phyloP scores from a whole-genome alignment of 495 filamentous ascomycete species.

The Umbilicaria muhlenbergii region DNA sequence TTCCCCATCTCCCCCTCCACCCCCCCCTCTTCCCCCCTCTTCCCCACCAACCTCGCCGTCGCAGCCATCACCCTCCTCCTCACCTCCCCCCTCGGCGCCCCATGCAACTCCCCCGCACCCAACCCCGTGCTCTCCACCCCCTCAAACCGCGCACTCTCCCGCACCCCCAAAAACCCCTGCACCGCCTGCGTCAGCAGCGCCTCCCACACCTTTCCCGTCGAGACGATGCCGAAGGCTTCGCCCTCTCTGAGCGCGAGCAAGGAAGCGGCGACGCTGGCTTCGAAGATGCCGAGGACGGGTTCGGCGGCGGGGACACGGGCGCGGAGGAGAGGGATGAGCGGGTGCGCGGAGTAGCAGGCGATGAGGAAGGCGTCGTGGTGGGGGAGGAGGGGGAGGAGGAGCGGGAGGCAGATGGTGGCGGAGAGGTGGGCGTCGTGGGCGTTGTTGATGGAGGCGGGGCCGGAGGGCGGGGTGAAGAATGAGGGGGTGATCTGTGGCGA shows the following conservation, averaged over 20 bases:
- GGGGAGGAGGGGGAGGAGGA: conserved; percentile 33
- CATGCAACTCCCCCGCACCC: conserved; percentile 67
- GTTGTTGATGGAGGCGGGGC: conserved; percentile 31
- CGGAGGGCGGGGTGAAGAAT: conserved; percentile 37
- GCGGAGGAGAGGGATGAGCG: conserved; percentile 50
- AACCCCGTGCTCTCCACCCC: conserved; percentile 78
- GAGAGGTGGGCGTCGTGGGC: conserved; percentile 35
- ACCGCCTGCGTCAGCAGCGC: conserved; percentile 49
- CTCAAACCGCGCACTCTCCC: conserved; percentile 34
- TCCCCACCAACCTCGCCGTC: conserved; percentile 52
- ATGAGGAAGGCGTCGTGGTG: conserved; percentile 64
- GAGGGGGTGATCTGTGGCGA: conserved; percentile 28
- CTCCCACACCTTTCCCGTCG: conserved; percentile 76
- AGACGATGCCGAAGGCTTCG: conserved; percentile 73
- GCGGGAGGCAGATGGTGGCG: conserved; percentile 35
- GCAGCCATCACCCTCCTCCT: conserved; percentile 50
- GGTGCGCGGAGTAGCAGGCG: conserved; percentile 81
- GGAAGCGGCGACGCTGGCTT: conserved; percentile 47
- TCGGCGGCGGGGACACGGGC: conserved; percentile 21
- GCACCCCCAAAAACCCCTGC: not conserved
- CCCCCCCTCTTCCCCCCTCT: conserved; percentile 48
- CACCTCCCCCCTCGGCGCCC: conserved; percentile 45
- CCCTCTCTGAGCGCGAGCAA: conserved; percentile 12
- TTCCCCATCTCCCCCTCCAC: conserved; percentile 52
- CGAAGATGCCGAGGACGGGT: conserved; percentile 74